Evolutionary conservation across 2,329 filamentous ascomycete species (phyloP).

Genomic region (Aspergillus cejpii): DNA sequence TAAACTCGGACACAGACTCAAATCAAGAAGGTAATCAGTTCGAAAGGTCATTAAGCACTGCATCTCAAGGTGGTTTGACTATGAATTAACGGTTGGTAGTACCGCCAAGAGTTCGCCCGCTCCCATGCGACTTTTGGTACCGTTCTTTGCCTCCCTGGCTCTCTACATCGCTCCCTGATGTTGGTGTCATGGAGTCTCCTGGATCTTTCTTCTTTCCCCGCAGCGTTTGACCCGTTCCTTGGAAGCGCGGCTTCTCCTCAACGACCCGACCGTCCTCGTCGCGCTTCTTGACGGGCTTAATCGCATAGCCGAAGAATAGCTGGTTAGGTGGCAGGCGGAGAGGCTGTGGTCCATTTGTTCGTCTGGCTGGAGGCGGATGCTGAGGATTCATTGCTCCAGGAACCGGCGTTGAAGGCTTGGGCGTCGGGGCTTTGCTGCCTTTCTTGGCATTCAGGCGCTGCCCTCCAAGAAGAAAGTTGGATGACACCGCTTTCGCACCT

Average conservation of each 20-base stretch:
- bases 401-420: conserved; percentile 66
- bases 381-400: conserved; percentile 49
- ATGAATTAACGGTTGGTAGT: conserved; percentile 3
- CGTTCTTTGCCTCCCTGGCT: conserved; percentile 18
- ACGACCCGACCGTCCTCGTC: conserved; percentile 57
- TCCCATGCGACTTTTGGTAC: conserved; percentile 9
- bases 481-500: conserved; percentile 58
- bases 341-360: conserved; percentile 75
- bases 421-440: conserved; percentile 64
- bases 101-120: conserved; percentile 18
- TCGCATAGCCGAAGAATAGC: conserved; percentile 92
- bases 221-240: conserved; percentile 77
- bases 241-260: conserved; percentile 65
- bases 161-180: conserved; percentile 32
- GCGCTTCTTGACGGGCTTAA: conserved; percentile 78
- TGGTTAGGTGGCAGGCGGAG: conserved; percentile 80
- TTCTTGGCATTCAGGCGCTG: conserved; percentile 81
- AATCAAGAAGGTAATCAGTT: conserved; percentile 9
- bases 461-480: conserved; percentile 72
- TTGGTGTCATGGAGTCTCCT: conserved; percentile 32
- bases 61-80: background rate
- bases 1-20: background rate
- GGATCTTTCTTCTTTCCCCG: conserved; percentile 63
- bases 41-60: conserved; percentile 1
- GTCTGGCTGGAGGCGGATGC: conserved; percentile 40